Base-by-base conservation (phyloP, 2,329 filamentous ascomycete genomes). In the Aspergillus niger region DNA sequence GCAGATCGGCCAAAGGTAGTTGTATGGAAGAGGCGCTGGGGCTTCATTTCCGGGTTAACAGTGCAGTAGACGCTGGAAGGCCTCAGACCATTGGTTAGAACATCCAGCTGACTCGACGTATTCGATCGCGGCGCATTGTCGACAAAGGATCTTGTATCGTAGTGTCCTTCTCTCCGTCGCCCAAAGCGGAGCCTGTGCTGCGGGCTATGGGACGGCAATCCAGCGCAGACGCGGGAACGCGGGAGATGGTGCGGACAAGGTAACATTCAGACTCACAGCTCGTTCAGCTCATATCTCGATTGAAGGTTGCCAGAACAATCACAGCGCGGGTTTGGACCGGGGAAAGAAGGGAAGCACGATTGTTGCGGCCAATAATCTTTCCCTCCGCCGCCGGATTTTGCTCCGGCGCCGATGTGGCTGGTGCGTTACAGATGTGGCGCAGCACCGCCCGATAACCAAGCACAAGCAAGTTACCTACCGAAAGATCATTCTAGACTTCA, bases 181-280 rank as follows among this genome's bases (percentile, higher is more conserved):
- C 65, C 63, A 24, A 64, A 51, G 57, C 61, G 53, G 55, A 60
- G 59, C 49, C 62, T 64, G 57, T 58, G 61, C 43, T 62, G 64
- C 61, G 63, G 64, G 58, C 55, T 50, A 61, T 55, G 61, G 63
- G 66, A 68, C 17, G 65, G 63, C 56, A 72, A 66, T 63, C 69
- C 68, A 55, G 62, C 56, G 63, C 66, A 69, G 43, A 70, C 64
- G 68, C 70, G 71, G 60, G 65, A 66, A 57, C 68, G 73, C 65
- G 70, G 66, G 50, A 74, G 58, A 60, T 64, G 64, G 43, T 68
- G 67, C 59, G 70, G 65, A 70, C 74, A 68, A 65, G 66, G 64
- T 67, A 67, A 76, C 74, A 77, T 77, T 74, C 74, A 77, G 74
- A 8, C 20, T 22, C 41, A 44, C 20, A 59, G 63, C 52, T 58